Percentiles rank a stretch among this genome's conserved stretches.
Evolutionary conservation across 257 asterid species (phyloP).

Genomic region (Przewalskia tangutica): DNA sequence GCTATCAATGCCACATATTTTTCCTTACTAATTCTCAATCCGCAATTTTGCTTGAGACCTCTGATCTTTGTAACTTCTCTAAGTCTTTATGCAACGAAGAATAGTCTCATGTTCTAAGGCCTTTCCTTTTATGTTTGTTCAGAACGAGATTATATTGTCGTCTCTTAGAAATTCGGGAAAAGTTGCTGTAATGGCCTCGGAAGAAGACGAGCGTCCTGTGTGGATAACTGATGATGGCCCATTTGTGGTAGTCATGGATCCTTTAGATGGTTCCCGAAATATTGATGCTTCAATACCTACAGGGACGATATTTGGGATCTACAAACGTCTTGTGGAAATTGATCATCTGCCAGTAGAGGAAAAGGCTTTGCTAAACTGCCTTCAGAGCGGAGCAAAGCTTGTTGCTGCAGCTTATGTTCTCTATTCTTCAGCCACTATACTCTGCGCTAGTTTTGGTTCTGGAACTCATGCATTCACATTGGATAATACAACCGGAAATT

Average conservation of each 20-base stretch:
- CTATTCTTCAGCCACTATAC: slow-evolving; percentile 85
- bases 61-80: background rate
- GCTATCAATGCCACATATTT: background rate
- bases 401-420: slow-evolving; percentile 83
- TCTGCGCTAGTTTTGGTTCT: slow-evolving; percentile 68
- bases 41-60: background rate
- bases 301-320: slow-evolving; percentile 85
- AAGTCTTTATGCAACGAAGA: background rate
- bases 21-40: background rate
- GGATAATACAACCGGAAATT: slow-evolving; percentile 78
- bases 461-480: slow-evolving; percentile 82
- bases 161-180: slow-evolving; percentile 70
- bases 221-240: slow-evolving; percentile 84
- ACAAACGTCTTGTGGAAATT: slow-evolving; percentile 55
- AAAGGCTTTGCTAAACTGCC: slow-evolving; percentile 68
- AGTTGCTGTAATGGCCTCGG: slow-evolving; percentile 95
- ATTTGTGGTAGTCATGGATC: slow-evolving; percentile 79
- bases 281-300: slow-evolving; percentile 97
- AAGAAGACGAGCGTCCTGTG: slow-evolving; percentile 85
- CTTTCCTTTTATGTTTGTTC: slow-evolving; percentile 8
- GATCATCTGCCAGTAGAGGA: slow-evolving; percentile 72
- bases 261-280: slow-evolving; percentile 85
- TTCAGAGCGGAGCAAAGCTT: slow-evolving; percentile 75
- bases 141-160: slow-evolving; percentile 78
- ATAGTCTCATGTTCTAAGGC: background rate